Evolutionary conservation across 108 stramenopile genomes (phyloP), one percentile per base, ranked within the genome.

Genomic region (Cyclotella sp.): DNA sequence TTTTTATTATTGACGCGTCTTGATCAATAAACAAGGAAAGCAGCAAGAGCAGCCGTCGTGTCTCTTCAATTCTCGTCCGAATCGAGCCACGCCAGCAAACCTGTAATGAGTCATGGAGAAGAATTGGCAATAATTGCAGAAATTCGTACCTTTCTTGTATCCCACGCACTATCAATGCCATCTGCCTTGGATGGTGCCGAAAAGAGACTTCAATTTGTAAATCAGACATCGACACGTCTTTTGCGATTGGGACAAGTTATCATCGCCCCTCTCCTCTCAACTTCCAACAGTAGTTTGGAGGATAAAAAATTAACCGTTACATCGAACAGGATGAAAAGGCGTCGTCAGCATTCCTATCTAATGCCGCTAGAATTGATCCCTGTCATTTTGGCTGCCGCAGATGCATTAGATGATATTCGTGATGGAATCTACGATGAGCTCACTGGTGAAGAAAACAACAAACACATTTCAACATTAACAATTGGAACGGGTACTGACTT

Each of bases 351-450:
- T 30, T 63, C 72, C 18, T 68, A 51, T 68, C 47, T 73, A 49
- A 41, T 79, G 34, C 72, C 78, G 14, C 39, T 79, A 6, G 72
- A 79, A 28, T 54, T 79, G 51, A 60, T 79, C 26, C 72, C 78
- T 29, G 39, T 46, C 55, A 79, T 79, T n/a, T 7, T 79, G 47
- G 27, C 72, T 34, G 39, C 65, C 15, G 43, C 65, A 42, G 78
- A 79, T 73, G 10, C n/a, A 24, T 53, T 79, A 34, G 66, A 73
- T 62, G 78, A 79, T 62, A 27, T 68, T 27, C 9, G 21, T 28
- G 47, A 16, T 57, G 51, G 43, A 21, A 27, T 43, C 19, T 51
- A 7, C 6, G 29, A 43, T 5, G 45, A 19, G 27, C 46, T 42
- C 21, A 19, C 34, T 34, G 4, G 41, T 11, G 43, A 16, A 5